These are phyloP conservation scores for Salvia sclarea DNA, from an alignment of 305 asterid genomes.

Conservation along the genomic window DNA sequence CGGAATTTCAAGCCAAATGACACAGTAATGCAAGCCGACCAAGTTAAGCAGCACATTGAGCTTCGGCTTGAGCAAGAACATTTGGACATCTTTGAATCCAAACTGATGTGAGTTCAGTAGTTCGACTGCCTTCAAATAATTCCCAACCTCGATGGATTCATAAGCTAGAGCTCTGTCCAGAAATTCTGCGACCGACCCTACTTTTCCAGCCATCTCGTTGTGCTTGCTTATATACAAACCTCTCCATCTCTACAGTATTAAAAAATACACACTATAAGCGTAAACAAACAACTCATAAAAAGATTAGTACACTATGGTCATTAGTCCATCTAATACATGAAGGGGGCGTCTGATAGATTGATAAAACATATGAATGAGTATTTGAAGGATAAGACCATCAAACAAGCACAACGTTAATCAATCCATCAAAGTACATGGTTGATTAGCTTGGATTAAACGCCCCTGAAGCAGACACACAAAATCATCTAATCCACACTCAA, in stretches of 20 bases:
- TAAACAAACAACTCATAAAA: conserved; percentile 8
- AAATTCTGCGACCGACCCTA: conserved; percentile 41
- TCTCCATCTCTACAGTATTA: conserved; percentile 64
- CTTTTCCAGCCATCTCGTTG: conserved; percentile 61
- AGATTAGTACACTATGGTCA: not conserved
- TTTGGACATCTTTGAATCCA: conserved; percentile 68
- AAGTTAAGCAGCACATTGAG: conserved; percentile 68
- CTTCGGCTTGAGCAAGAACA: conserved; percentile 66
- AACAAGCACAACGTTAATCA: too few relatives aligned
- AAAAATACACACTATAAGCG: conserved; percentile 11
- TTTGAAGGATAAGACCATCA: too few relatives aligned
- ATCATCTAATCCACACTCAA: too few relatives aligned
- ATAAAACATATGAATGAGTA: too few relatives aligned
- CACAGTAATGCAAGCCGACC: conserved; percentile 88
- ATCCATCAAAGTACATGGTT: too few relatives aligned
- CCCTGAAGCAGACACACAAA: too few relatives aligned
- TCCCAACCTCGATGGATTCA: conserved; percentile 76
- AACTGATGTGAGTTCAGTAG: conserved; percentile 53
- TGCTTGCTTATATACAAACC: conserved; percentile 62
- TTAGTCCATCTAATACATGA: too few relatives aligned
- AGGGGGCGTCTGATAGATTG: too few relatives aligned
- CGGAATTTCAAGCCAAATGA: conserved; percentile 57
- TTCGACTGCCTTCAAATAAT: conserved; percentile 62
- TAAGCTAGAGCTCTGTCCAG: conserved; percentile 54
- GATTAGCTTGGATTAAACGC: too few relatives aligned